Percentiles rank a stretch among this genome's conserved stretches.
Conservation (phyloP, 169 alveolate genomes). For the Eimeria mitis region DNA sequence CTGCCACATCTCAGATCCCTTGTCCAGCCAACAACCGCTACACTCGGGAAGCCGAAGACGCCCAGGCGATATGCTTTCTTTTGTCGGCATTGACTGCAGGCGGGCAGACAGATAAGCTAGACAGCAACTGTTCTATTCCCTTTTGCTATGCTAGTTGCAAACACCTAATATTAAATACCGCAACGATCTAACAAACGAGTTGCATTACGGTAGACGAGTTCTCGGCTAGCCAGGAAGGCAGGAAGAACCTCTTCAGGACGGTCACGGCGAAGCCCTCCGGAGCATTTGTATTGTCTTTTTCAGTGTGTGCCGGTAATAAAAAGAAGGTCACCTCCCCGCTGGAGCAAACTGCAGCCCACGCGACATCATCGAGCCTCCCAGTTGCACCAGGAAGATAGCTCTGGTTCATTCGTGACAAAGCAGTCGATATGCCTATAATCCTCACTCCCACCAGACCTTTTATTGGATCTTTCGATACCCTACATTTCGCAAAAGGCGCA, state of each 20-base stretch:
- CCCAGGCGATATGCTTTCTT: not conserved
- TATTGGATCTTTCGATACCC: slow-evolving; percentile 23
- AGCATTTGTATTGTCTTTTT: not conserved
- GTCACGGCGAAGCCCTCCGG: not conserved
- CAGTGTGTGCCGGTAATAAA: not conserved
- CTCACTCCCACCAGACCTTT: slow-evolving; percentile 32
- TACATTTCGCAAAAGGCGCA: not conserved
- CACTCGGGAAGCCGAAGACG: slow-evolving; percentile 37
- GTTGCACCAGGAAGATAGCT: not conserved
- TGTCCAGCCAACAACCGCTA: slow-evolving; percentile 66
- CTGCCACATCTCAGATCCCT: not conserved
- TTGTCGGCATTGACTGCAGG: slow-evolving; percentile 19
- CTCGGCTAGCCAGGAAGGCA: slow-evolving; percentile 46
- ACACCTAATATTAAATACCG: not conserved
- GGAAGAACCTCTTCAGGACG: slow-evolving; percentile 53
- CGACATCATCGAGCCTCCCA: not conserved
- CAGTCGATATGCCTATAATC: not conserved
- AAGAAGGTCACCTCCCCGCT: slow-evolving; percentile 49
- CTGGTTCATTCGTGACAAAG: not conserved
- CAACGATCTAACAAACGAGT: not conserved
- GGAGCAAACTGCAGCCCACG: slow-evolving; percentile 71
- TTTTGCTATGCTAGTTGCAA: not conserved
- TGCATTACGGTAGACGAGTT: slow-evolving; percentile 5
- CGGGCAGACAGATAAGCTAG: slow-evolving; percentile 1
- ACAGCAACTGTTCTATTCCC: not conserved